phyloP scores from a whole-genome alignment of 2,329 filamentous ascomycete species.

The Microdochium nivale region DNA sequence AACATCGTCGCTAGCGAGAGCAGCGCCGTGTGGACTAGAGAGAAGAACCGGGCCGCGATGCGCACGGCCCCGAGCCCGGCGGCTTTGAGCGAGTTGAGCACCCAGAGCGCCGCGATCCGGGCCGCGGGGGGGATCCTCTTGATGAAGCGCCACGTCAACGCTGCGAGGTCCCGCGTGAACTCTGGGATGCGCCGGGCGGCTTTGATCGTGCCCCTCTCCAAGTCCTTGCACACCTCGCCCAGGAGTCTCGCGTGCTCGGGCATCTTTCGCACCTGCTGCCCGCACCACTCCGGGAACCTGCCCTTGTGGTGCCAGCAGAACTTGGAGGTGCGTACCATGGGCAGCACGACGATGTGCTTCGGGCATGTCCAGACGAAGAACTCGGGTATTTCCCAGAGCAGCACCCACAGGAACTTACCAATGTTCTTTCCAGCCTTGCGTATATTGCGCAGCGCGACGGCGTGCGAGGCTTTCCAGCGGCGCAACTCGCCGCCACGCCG shows the following conservation, averaged over 20 bases:
- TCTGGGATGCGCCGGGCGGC: constrained; percentile 7
- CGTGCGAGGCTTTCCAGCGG: constrained; percentile 25
- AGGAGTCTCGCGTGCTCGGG: constrained; percentile 15
- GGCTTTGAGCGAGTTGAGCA: constrained; percentile 17
- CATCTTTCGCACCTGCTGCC: constrained; percentile 14
- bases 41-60: constrained; percentile 16
- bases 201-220: constrained; percentile 14
- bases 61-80: constrained; percentile 14
- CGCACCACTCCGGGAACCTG: constrained; percentile 20
- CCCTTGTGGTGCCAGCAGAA: constrained; percentile 16
- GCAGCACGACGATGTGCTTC: constrained; percentile 6
- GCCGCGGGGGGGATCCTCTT: constrained; percentile 16
- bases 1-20: constrained; percentile 25
- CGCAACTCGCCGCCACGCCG: constrained; percentile 27
- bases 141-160: constrained; percentile 8
- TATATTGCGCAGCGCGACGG: constrained; percentile 15
- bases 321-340: constrained; percentile 4
- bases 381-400: constrained; percentile 21
- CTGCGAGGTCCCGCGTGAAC: constrained; percentile 6
- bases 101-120: constrained; percentile 17
- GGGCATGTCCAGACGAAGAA: constrained; percentile 17
- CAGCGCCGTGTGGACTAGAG: constrained; percentile 25
- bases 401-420: constrained; percentile 10
- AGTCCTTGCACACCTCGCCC: constrained; percentile 7
- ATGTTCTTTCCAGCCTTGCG: constrained; percentile 14